These are phyloP conservation scores for Phlyctochytrium planicorne DNA, from an alignment of 192 early-diverging fungal species.

Conservation along the genomic window DNA sequence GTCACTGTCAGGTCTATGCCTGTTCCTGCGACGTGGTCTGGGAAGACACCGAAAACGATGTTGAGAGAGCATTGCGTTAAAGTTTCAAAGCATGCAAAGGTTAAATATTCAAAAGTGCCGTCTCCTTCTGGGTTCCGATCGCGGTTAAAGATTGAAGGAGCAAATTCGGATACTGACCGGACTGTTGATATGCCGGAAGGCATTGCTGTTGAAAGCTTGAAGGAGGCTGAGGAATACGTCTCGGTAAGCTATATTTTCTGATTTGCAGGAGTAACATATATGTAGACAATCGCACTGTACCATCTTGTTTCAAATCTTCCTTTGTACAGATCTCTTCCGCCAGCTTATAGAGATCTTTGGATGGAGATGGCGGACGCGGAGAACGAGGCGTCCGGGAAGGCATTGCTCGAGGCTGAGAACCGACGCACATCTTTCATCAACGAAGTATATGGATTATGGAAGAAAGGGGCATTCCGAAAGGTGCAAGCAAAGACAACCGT, in stretches of 20 bases:
- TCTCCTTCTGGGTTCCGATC: neutral
- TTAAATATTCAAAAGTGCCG: slow-evolving; percentile 11
- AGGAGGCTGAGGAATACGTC: slow-evolving; percentile 51
- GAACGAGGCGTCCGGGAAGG: neutral
- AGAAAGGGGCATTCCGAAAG: neutral
- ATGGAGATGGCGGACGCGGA: slow-evolving; percentile 45
- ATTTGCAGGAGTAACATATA: neutral
- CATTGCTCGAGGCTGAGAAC: neutral
- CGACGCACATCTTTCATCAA: neutral
- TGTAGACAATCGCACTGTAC: slow-evolving; percentile 48
- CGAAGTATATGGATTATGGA: slow-evolving; percentile 24
- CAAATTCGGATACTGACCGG: neutral
- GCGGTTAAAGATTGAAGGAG: slow-evolving; percentile 7
- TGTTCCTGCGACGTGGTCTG: slow-evolving; percentile 32
- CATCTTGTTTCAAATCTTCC: slow-evolving; percentile 42
- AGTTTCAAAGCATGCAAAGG: slow-evolving; percentile 11
- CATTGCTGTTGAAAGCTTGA: slow-evolving; percentile 6
- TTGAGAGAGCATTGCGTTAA: slow-evolving; percentile 25
- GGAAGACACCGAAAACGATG: slow-evolving; percentile 23
- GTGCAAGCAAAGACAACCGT: neutral
- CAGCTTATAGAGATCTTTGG: slow-evolving; percentile 63
- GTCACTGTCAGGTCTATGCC: slow-evolving; percentile 8
- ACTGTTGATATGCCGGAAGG: neutral
- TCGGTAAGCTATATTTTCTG: slow-evolving; percentile 25
- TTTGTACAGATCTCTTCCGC: slow-evolving; percentile 53